A percentile compares a stretch with the other conserved stretches of the same genome.
phyloP scores from a whole-genome alignment of 1,284 basidiomycete genomes.

The Leccinum proliferum region DNA sequence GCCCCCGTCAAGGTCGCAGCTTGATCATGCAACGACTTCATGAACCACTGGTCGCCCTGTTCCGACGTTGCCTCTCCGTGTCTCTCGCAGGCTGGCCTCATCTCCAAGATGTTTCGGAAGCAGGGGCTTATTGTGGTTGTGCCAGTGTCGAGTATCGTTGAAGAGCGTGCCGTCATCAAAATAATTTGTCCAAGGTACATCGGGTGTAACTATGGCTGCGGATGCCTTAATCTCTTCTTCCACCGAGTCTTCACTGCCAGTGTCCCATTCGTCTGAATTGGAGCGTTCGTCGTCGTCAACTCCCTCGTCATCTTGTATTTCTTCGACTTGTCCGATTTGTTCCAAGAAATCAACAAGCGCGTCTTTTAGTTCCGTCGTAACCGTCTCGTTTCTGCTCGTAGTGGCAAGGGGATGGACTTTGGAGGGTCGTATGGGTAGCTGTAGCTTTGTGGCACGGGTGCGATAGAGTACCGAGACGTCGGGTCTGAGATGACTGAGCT shows the following conservation, averaged over 20 bases:
- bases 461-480: too few species aligned
- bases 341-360: too few species aligned
- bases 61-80: constrained; percentile 33
- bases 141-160: constrained; percentile 55
- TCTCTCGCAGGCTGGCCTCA: constrained; percentile 25
- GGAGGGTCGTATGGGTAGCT: too few species aligned
- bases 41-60: constrained; percentile 48
- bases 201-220: background rate
- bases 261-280: constrained; percentile 23
- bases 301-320: constrained; percentile 14
- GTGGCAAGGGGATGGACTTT: too few species aligned
- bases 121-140: constrained; percentile 42
- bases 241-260: constrained; percentile 15
- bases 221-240: background rate
- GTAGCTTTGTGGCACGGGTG: too few species aligned
- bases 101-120: constrained; percentile 54
- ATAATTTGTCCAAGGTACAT: constrained; percentile 12
- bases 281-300: constrained; percentile 5
- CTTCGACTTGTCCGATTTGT: background rate
- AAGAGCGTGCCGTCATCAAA: constrained; percentile 42
- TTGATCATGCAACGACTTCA: constrained; percentile 49
- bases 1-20: constrained; percentile 62
- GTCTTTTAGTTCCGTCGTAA: too few species aligned
- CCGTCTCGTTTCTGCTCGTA: too few species aligned
- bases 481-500: too few species aligned